phyloP scores from a whole-genome alignment of 345 rosid genomes.

The Ricinus communis region DNA sequence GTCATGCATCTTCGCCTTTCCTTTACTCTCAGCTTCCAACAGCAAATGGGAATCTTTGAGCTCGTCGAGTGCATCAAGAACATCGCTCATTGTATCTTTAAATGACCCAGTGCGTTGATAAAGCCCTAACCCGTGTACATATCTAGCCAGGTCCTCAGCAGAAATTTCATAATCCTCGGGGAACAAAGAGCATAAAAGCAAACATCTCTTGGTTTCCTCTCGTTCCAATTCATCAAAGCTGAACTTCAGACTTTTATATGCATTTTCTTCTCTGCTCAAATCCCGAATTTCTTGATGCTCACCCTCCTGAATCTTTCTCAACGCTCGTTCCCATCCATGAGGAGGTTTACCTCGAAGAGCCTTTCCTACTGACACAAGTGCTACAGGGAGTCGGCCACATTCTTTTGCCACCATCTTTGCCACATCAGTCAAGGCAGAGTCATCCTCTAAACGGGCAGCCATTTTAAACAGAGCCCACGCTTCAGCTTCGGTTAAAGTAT shows the following conservation, averaged over 20 bases:
- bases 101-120: not conserved
- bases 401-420: constrained; percentile 8
- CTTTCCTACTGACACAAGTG: constrained; percentile 10
- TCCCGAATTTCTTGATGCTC: not conserved
- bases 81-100: not conserved
- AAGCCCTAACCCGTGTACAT: not conserved
- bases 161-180: constrained; percentile 16
- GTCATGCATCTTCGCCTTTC: constrained; percentile 9
- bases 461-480: constrained; percentile 8
- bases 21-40: not conserved
- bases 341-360: constrained; percentile 5
- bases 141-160: constrained; percentile 5
- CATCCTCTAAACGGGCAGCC: not conserved
- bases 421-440: not conserved
- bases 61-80: not conserved
- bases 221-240: constrained; percentile 14
- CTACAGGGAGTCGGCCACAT: constrained; percentile 10
- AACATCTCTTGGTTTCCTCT: constrained; percentile 13
- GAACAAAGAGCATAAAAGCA: constrained; percentile 6
- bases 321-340: not conserved
- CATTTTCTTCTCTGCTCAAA: not conserved
- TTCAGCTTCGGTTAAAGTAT: constrained; percentile 2
- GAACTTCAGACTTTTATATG: constrained; percentile 10
- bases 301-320: not conserved
- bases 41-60: constrained; percentile 17